Percentiles rank a stretch among this genome's conserved stretches.
Conservation (phyloP, 306 rosid genomes). For the Quercus robur region DNA sequence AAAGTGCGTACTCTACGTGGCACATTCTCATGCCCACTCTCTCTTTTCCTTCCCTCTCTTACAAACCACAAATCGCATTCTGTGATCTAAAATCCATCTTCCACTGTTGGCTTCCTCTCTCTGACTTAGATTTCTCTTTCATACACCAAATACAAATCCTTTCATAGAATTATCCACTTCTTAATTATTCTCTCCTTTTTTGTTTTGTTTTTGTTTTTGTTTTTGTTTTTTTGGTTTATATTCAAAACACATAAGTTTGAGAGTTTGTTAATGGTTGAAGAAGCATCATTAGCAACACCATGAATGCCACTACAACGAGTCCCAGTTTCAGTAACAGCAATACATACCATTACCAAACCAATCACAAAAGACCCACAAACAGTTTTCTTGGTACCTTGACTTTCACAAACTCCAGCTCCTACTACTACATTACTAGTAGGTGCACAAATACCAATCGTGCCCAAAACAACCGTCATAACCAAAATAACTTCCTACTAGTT, state of each 20-base stretch:
- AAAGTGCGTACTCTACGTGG: neutral
- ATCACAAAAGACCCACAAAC: conserved; percentile 2
- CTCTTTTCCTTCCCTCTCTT: neutral
- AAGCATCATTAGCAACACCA: conserved; percentile 9
- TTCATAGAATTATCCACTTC: neutral
- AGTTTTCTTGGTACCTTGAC: conserved; percentile 14
- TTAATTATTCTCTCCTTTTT: neutral
- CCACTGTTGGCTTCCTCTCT: neutral
- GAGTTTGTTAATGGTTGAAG: neutral
- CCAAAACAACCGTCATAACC: neutral
- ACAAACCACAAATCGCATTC: neutral
- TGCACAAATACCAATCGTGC: neutral
- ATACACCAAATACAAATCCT: neutral
- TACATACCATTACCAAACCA: conserved; percentile 3
- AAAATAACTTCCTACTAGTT: neutral
- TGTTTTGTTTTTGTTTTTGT: neutral
- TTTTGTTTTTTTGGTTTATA: neutral
- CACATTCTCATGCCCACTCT: neutral
- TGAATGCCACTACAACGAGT: conserved; percentile 18
- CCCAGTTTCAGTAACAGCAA: conserved; percentile 16
- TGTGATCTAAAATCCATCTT: neutral
- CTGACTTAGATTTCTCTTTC: neutral
- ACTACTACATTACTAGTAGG: neutral
- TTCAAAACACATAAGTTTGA: neutral
- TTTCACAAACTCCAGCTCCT: conserved; percentile 12